phyloP scores from a whole-genome alignment of 2,329 filamentous ascomycete species.

The Pseudogymnoascus sp. region DNA sequence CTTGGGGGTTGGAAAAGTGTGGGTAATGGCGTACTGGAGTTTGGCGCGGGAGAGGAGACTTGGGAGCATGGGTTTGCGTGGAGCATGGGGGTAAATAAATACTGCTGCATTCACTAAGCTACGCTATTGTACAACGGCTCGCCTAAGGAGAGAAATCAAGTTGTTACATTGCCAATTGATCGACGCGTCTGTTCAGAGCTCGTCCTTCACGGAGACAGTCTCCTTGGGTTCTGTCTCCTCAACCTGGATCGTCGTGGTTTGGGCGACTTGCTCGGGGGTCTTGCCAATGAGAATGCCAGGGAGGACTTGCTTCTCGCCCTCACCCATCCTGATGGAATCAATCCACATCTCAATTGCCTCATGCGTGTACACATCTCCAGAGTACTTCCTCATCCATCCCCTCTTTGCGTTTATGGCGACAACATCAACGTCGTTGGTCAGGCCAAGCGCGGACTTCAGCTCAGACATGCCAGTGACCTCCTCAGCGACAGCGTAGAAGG shows the following conservation, averaged over 20 bases:
- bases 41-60: constrained; percentile 3
- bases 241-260: constrained; percentile 3
- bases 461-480: constrained; percentile 46
- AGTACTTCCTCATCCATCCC: constrained; percentile 73
- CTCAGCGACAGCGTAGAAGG: constrained; percentile 66
- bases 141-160: neutral
- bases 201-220: neutral
- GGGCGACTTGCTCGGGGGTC: constrained; percentile 30
- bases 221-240: neutral
- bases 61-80: constrained; percentile 15
- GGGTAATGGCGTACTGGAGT: constrained; percentile 10
- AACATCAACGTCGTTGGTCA: constrained; percentile 57
- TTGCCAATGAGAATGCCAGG: constrained; percentile 44
- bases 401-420: constrained; percentile 79
- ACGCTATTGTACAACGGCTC: constrained; percentile 2
- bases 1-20: constrained; percentile 40
- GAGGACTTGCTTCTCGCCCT: constrained; percentile 69
- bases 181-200: neutral
- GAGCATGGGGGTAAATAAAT: constrained; percentile 16
- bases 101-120: constrained; percentile 4
- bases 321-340: constrained; percentile 82
- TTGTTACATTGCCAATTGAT: neutral
- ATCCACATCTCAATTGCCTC: constrained; percentile 74
- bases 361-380: constrained; percentile 39
- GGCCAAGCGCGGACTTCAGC: constrained; percentile 52